Conservation (phyloP, 768 basidiomycete species). For the Tulasnella calospora region DNA sequence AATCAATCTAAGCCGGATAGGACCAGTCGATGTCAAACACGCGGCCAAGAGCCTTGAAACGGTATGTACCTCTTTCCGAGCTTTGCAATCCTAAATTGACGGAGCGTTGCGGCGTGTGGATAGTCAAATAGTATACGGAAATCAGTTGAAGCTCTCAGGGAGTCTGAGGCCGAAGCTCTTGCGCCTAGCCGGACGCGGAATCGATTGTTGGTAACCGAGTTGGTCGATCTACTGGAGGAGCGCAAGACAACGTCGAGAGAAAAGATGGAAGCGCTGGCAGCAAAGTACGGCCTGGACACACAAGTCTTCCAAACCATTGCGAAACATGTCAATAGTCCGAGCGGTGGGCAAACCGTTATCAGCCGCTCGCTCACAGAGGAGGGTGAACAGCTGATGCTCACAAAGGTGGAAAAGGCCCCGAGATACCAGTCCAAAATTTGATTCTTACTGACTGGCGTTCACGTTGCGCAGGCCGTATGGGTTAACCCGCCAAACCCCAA, state of each 20-base stretch:
- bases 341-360: background rate
- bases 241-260: background rate
- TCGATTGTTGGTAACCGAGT: background rate
- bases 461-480: background rate
- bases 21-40: slow-evolving; percentile 1
- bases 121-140: slow-evolving; percentile 11
- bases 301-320: background rate
- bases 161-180: slow-evolving; percentile 1
- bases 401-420: background rate
- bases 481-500: background rate
- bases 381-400: slow-evolving; percentile 17
- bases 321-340: slow-evolving; percentile 5
- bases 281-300: slow-evolving; percentile 3
- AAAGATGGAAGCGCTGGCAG: background rate
- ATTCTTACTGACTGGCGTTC: background rate
- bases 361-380: background rate
- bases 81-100: background rate
- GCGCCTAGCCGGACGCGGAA: background rate
- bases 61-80: background rate
- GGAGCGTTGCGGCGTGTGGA: background rate
- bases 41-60: background rate
- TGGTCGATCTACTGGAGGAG: slow-evolving; percentile 11
- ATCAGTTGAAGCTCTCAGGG: background rate
- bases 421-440: no score
- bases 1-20: background rate